Evolutionary conservation across 257 asterid species (phyloP).

Genomic region (Fraxinus quadrangulata): DNA sequence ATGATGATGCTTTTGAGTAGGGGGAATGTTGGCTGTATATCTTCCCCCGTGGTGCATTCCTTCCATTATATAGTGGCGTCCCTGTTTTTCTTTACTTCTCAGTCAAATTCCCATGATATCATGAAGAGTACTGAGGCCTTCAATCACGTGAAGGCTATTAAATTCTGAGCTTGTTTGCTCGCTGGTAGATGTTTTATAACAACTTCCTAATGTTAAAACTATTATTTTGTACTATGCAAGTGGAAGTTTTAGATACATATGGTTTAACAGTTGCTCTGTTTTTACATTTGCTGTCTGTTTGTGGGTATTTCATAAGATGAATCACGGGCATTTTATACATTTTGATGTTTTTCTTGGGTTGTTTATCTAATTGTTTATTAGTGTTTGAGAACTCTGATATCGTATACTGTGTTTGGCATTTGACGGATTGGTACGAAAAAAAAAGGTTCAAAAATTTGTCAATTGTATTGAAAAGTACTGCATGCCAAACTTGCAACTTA

Average conservation of each 20-base stretch:
- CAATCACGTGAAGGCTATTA: constrained; percentile 4
- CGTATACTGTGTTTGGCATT: no score
- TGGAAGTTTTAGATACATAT: neutral
- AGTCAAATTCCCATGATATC: constrained; percentile 19
- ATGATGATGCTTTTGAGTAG: constrained; percentile 71
- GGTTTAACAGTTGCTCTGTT: neutral
- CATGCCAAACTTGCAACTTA: no score
- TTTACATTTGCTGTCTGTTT: no score
- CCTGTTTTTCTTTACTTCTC: constrained; percentile 8
- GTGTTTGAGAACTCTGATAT: no score
- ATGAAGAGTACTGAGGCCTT: neutral
- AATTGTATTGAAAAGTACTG: no score
- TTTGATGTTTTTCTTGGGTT: no score
- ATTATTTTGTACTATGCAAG: constrained; percentile 24
- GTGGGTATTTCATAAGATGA: no score
- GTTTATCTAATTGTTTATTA: no score
- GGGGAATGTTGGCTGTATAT: neutral
- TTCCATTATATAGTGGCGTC: neutral
- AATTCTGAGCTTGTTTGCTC: constrained; percentile 16
- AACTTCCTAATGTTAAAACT: constrained; percentile 23
- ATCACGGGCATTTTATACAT: no score
- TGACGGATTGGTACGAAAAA: no score
- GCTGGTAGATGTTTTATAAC: constrained; percentile 14
- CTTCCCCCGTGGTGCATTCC: neutral
- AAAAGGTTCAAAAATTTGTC: no score